Evolutionary conservation across 768 basidiomycete genomes (phyloP), one percentile per base, ranked within the genome.

Genomic region (Naganishia friedmannii): DNA sequence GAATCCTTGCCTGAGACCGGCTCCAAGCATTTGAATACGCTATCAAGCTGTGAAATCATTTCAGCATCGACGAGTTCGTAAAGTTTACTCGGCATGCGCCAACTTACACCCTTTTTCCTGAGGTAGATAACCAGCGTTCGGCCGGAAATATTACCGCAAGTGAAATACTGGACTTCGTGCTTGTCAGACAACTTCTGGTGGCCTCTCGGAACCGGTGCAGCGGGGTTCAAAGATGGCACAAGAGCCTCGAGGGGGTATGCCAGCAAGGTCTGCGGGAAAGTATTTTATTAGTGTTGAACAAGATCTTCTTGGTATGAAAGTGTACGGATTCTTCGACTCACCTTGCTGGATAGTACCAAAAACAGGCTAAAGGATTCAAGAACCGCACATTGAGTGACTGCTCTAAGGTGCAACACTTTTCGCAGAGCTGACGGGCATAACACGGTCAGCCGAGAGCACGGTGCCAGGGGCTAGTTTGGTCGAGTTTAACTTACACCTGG

Each of bases 231-330:
- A 2, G 93, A 90, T 0, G 95, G 95, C 8, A 98, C 93, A 37
- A 99, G 86, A 0, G 94, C 93, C 80, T 99, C 95, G 58, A 98
- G 93, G 73, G 93, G 92, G 76, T 94, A 93, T 0, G 95, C 94
- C 71, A 96, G 92, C 1, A 97, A 83, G 0, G 89, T 89, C 89
- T 92, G 73, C 6, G 65, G 8, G 39, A 26, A 31, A 17, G 7
- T 15, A 31, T 3, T 19, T 4, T 31, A 28, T 57, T 3, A 31
- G 15, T 57, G 1, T 37, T 17, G 42, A 21, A 65, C 17, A 31
- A 12, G 23, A n/a, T 39, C 34, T 37, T 53, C 29, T n/a, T n/a
- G 53, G 7, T n/a, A n/a, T 42, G 42, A 42, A 17, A 28, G 13
- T 19, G 29, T 8, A 13, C 17, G 28, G 21, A 26, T 26, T 12